Percentiles rank a stretch among this genome's conserved stretches.
These are phyloP conservation scores for Akanthomyces lecanii DNA, from an alignment of 2,329 filamentous ascomycete genomes.

Conservation along the genomic window DNA sequence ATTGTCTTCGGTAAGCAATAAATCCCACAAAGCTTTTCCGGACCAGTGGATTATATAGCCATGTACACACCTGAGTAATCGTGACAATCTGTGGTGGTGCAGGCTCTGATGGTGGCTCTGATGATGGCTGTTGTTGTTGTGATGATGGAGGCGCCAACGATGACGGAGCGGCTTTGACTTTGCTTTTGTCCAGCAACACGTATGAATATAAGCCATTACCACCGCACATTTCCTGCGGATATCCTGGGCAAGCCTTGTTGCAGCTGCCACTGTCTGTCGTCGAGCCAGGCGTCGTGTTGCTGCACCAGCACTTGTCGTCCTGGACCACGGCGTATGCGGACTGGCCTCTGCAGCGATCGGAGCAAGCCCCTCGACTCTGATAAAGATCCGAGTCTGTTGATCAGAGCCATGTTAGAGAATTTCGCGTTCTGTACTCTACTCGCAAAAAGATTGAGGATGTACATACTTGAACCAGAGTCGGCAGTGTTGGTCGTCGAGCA, in stretches of 20 bases:
- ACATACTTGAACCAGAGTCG: neutral
- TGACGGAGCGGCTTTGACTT: neutral
- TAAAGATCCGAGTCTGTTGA: neutral
- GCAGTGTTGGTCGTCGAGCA: constrained; percentile 7
- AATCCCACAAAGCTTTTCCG: neutral
- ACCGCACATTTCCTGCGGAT: constrained; percentile 1
- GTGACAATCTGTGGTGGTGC: neutral
- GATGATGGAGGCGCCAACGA: neutral
- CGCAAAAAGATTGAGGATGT: neutral
- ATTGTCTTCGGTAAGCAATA: neutral
- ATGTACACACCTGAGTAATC: neutral
- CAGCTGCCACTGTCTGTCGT: neutral
- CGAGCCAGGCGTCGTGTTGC: constrained; percentile 3
- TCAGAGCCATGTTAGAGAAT: neutral
- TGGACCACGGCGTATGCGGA: constrained; percentile 8
- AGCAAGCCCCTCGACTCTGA: neutral
- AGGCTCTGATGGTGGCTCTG: neutral
- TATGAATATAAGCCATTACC: neutral
- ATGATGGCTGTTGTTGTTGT: neutral
- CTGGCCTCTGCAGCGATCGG: neutral
- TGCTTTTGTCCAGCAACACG: constrained; percentile 6
- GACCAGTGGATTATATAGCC: too few relatives aligned
- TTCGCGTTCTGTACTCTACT: too few relatives aligned
- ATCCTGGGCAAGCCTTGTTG: constrained; percentile 8
- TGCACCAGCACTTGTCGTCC: constrained; percentile 10